These are phyloP conservation scores for Penicillium glabrum DNA, from an alignment of 2,329 filamentous ascomycete genomes.

Conservation along the genomic window DNA sequence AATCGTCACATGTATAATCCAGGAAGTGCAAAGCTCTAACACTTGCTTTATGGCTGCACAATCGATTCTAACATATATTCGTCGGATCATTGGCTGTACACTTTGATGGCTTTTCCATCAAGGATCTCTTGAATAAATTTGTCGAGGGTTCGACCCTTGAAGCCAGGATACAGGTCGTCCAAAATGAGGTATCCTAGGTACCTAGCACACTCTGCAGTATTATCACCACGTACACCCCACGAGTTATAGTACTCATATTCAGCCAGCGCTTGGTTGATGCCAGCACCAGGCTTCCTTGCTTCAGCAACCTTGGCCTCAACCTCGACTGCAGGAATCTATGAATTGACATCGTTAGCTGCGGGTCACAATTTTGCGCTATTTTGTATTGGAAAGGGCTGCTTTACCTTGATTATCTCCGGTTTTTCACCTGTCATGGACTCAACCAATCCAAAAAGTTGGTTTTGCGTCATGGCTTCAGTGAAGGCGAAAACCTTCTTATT, in stretches of 20 bases:
- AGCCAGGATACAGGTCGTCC: slow-evolving; percentile 52
- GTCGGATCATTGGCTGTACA: not conserved
- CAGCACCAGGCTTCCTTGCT: not conserved
- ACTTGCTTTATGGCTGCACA: too few relatives aligned
- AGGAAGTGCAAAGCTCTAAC: too few relatives aligned
- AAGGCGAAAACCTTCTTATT: slow-evolving; percentile 41
- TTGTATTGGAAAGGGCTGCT: not conserved
- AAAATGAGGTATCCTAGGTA: slow-evolving; percentile 52
- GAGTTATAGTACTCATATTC: not conserved
- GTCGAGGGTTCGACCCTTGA: slow-evolving; percentile 17
- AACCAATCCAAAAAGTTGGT: not conserved
- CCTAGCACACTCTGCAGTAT: slow-evolving; percentile 47
- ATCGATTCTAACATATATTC: too few relatives aligned
- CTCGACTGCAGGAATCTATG: not conserved
- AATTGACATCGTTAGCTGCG: not conserved
- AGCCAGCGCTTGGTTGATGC: not conserved
- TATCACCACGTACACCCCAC: slow-evolving; percentile 45
- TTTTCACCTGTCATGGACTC: not conserved
- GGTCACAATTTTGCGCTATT: not conserved
- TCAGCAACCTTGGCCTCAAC: not conserved
- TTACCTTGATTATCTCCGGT: not conserved
- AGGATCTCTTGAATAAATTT: not conserved
- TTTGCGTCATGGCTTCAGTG: slow-evolving; percentile 22
- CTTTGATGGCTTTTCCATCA: not conserved
- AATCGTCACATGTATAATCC: too few relatives aligned